These are phyloP conservation scores for Aplosporella prunicola DNA, from an alignment of 2,329 filamentous ascomycete genomes.

Conservation along the genomic window DNA sequence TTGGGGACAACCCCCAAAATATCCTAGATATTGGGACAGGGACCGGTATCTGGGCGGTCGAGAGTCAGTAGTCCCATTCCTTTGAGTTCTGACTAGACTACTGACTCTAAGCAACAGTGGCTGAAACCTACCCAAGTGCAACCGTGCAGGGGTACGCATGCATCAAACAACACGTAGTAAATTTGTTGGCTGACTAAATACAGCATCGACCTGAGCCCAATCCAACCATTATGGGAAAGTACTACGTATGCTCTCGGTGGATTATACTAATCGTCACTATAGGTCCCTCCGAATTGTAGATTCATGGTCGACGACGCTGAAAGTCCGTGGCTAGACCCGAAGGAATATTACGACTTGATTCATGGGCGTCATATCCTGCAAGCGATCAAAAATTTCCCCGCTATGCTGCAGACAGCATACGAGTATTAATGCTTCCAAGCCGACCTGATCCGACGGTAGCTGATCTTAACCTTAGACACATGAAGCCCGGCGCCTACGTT, in stretches of 20 bases:
- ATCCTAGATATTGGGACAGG: constrained; percentile 10
- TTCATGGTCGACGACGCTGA: constrained; percentile 41
- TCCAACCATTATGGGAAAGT: constrained; percentile 30
- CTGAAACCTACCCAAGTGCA: constrained; percentile 24
- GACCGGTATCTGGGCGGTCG: constrained; percentile 19
- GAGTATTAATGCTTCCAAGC: not conserved
- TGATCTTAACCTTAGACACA: constrained; percentile 12
- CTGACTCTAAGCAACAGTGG: constrained; percentile 15
- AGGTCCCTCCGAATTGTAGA: constrained; percentile 37
- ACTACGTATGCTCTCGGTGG: too few relatives aligned
- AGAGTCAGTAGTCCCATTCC: constrained; percentile 19
- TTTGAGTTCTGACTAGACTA: constrained; percentile 18
- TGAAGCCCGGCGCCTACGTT: constrained; percentile 40
- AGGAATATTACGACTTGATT: constrained; percentile 35
- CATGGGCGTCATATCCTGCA: constrained; percentile 43
- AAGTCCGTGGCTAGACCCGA: constrained; percentile 33
- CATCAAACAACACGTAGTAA: too few relatives aligned
- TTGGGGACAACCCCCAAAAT: constrained; percentile 3
- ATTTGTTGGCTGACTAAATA: too few relatives aligned
- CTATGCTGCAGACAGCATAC: constrained; percentile 37
- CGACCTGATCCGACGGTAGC: not conserved
- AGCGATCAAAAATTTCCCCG: constrained; percentile 42
- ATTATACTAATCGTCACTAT: too few relatives aligned
- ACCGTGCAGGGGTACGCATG: constrained; percentile 18
- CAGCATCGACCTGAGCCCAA: constrained; percentile 28